Base-by-base conservation (phyloP, 352 stramenopile genomes). In the Pythium periplocum region DNA sequence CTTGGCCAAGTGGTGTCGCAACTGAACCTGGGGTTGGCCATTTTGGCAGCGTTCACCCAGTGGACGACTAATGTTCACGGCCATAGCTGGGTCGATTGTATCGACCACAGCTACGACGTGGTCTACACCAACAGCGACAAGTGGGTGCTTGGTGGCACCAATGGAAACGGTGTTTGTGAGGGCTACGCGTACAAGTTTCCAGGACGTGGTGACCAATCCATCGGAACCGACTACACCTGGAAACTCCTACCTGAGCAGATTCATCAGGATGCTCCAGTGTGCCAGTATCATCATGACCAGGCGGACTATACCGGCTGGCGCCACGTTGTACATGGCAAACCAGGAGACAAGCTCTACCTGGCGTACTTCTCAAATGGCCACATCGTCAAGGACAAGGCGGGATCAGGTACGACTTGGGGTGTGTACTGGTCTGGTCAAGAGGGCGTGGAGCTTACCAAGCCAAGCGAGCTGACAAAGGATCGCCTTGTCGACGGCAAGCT, bases 181-280 rank as follows among this genome's bases (percentile, higher is more conserved):
- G 64, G 70, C 8, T 69, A 79, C 52, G 55, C 46, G 5, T 67
- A 69, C 59, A 66, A 66, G 39, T 78, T 71, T 41, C 53, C 66
- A 4, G 66, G 61, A 4, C 62, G 57, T 12, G 57, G 61, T 4
- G 55, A 55, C n/a, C 35, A 34, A n/a, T 40, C 52, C 32, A 64
- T 62, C 34, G 47, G 51, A 38, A 60, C 43, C 6, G 57, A 71
- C 31, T 66, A 62, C 46, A 64, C 61, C n/a, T 61, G 65, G 48
- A 69, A 72, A 48, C 33, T 79, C 9, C 26, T 57, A 4, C 41
- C 51, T 12, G 30, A 44, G 10, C 46, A 66, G 30, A 38, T 64
- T 35, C 26, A 47, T 10, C n/a, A 42, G 6, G 47, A 37, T 17
- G 53, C 48, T 8, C 45, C 38, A 7, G 9, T 71, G 10, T 71